phyloP scores from a whole-genome alignment of 305 asterid genomes.

The Rubia occidens region DNA sequence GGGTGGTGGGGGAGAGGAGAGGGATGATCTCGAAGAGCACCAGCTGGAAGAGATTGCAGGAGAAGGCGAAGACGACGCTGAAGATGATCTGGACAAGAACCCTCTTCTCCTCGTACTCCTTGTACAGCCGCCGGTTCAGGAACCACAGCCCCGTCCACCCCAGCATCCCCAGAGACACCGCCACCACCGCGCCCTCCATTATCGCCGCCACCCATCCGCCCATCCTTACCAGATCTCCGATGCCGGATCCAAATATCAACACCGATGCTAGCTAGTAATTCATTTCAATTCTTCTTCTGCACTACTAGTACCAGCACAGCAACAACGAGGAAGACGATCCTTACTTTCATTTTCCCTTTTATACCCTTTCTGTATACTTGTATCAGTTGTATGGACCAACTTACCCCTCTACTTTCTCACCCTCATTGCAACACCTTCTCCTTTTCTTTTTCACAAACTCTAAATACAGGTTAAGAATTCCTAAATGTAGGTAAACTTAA shows the following conservation, averaged over 20 bases:
- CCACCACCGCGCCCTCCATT: slow-evolving; percentile 64
- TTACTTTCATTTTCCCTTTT: neutral
- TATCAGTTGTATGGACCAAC: too few relatives aligned
- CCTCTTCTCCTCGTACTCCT: slow-evolving; percentile 95
- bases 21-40: slow-evolving; percentile 94
- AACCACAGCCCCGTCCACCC: slow-evolving; percentile 98
- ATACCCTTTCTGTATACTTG: neutral
- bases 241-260: too few relatives aligned
- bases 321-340: neutral
- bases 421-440: too few relatives aligned
- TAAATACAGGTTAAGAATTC: too few relatives aligned
- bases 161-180: slow-evolving; percentile 62
- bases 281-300: neutral
- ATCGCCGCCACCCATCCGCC: slow-evolving; percentile 63
- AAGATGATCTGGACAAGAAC: slow-evolving; percentile 91
- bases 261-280: neutral
- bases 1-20: slow-evolving; percentile 76
- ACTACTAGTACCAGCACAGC: neutral
- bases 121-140: slow-evolving; percentile 79
- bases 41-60: slow-evolving; percentile 93
- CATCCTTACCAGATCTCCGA: slow-evolving; percentile 26
- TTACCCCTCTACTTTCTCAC: too few relatives aligned
- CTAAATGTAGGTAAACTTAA: too few relatives aligned
- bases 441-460: too few relatives aligned
- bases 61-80: slow-evolving; percentile 88